Conservation (phyloP, 441 rosid species). For the Pelargonium fulgidum region DNA sequence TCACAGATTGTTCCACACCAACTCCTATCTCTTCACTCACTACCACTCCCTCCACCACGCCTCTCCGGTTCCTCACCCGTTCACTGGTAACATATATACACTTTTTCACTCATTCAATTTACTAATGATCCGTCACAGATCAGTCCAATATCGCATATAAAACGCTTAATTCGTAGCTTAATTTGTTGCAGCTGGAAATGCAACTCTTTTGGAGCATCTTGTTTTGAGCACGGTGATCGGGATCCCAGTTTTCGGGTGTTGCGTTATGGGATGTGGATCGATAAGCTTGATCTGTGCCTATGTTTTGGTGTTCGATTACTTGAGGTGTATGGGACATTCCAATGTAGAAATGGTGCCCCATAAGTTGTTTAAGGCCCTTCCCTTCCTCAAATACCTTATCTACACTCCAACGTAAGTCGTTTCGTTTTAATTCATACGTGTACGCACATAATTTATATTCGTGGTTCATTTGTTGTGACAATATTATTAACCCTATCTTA, state of each 20-base stretch:
- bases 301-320: conserved; percentile 53
- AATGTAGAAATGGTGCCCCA: conserved; percentile 71
- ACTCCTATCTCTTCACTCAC: conserved; percentile 41
- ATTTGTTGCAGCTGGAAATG: conserved; percentile 42
- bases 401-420: conserved; percentile 76
- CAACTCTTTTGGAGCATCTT: conserved; percentile 65
- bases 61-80: conserved; percentile 63
- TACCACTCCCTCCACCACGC: conserved; percentile 79
- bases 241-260: conserved; percentile 60
- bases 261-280: conserved; percentile 59
- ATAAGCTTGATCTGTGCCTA: conserved; percentile 45
- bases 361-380: conserved; percentile 43
- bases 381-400: conserved; percentile 59
- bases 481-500: too few species aligned
- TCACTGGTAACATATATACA: conserved; percentile 23
- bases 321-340: conserved; percentile 77
- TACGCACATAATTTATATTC: too few species aligned
- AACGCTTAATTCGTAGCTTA: too few species aligned
- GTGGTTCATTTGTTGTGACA: too few species aligned
- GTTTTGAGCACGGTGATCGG: conserved; percentile 40
- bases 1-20: conserved; percentile 55
- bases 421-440: not conserved
- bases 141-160: too few species aligned
- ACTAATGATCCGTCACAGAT: too few species aligned
- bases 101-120: too few species aligned